Conservation (phyloP, 805 yeast genomes). For the Candida succiphila region DNA sequence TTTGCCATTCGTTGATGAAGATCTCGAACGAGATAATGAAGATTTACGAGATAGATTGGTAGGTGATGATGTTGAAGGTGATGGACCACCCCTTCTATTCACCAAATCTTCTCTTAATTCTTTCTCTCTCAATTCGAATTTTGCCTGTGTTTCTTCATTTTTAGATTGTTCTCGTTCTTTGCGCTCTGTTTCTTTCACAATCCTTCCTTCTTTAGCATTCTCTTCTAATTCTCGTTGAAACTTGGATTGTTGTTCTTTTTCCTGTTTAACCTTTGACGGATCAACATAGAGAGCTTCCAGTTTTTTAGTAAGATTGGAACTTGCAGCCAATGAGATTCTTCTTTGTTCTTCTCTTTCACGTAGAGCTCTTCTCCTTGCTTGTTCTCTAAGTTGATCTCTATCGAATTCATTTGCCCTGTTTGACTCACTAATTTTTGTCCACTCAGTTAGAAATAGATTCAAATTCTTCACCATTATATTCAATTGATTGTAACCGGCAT, state of each 20-base stretch:
- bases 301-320: slow-evolving; percentile 5
- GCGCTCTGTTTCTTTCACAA: slow-evolving; percentile 11
- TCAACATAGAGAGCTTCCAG: slow-evolving; percentile 15
- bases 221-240: slow-evolving; percentile 13
- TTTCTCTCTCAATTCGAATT: slow-evolving; percentile 14
- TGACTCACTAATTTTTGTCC: slow-evolving; percentile 24
- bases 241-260: slow-evolving; percentile 15
- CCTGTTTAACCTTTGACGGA: slow-evolving; percentile 15
- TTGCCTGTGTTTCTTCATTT: slow-evolving; percentile 7
- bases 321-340: slow-evolving; percentile 4
- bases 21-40: slow-evolving; percentile 6
- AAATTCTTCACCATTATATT: slow-evolving; percentile 20
- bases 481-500: slow-evolving; percentile 27
- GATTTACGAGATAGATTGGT: slow-evolving; percentile 10
- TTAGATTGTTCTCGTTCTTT: slow-evolving; percentile 8
- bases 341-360: slow-evolving; percentile 11
- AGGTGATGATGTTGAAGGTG: slow-evolving; percentile 1
- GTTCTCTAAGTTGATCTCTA: slow-evolving; percentile 19
- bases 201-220: slow-evolving; percentile 15
- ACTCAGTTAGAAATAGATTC: slow-evolving; percentile 27
- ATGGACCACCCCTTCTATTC: not conserved
- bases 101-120: slow-evolving; percentile 10
- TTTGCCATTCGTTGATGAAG: too few relatives aligned
- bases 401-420: slow-evolving; percentile 32
- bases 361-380: slow-evolving; percentile 12